Conservation (phyloP, 106 monocot genomes). For the Allium sativum region DNA sequence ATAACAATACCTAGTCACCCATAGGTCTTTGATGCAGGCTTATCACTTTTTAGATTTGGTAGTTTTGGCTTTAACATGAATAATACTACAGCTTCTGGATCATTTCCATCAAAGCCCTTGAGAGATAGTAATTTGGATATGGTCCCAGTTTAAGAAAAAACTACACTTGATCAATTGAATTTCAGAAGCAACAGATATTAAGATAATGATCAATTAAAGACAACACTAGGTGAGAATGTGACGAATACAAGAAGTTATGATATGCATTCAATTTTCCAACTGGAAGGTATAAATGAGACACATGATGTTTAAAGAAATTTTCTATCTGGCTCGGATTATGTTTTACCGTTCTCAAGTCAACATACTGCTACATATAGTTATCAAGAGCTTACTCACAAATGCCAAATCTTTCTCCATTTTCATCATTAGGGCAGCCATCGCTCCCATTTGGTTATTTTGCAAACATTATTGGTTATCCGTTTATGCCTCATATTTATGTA, state of each 20-base stretch:
- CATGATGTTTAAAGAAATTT: conserved; percentile 37
- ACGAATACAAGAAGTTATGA: conserved; percentile 33
- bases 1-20: conserved; percentile 78
- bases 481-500: no score
- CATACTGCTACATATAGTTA: conserved; percentile 30
- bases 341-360: conserved; percentile 34
- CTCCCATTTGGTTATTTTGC: no score
- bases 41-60: conserved; percentile 89
- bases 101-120: conserved; percentile 26
- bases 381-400: conserved; percentile 36
- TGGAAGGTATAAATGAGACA: conserved; percentile 42
- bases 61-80: conserved; percentile 76
- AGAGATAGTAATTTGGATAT: conserved; percentile 33
- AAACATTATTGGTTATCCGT: no score
- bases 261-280: conserved; percentile 36
- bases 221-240: conserved; percentile 32
- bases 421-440: no score
- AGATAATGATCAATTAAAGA: conserved; percentile 28
- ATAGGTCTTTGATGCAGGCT: conserved; percentile 59
- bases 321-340: conserved; percentile 54
- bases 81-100: conserved; percentile 36
- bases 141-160: conserved; percentile 21
- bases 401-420: conserved; percentile 54
- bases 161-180: conserved; percentile 2
- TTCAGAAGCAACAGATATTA: conserved; percentile 63